Conservation (phyloP, 2,329 filamentous ascomycete genomes). For the Cytospora chrysosperma region DNA sequence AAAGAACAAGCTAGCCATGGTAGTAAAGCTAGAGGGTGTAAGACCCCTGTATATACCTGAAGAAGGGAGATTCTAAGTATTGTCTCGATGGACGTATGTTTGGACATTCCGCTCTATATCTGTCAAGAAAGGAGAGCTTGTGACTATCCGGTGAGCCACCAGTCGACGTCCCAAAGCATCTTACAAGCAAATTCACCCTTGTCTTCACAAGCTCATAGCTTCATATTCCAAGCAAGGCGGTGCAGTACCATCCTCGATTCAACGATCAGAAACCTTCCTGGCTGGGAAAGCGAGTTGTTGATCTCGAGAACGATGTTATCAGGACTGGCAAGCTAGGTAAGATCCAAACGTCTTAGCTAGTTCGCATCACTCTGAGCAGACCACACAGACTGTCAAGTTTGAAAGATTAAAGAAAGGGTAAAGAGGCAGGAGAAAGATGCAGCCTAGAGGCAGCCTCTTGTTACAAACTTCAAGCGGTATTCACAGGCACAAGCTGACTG, state of each 20-base stretch:
- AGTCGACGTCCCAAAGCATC: neutral
- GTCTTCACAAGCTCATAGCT: neutral
- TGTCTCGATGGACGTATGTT: neutral
- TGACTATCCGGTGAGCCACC: neutral
- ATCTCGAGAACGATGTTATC: neutral
- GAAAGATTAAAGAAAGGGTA: too few relatives aligned
- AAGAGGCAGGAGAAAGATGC: too few relatives aligned
- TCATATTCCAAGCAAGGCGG: neutral
- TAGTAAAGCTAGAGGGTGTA: too few relatives aligned
- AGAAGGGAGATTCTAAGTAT: too few relatives aligned
- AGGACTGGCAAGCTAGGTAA: neutral
- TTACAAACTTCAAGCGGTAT: too few relatives aligned
- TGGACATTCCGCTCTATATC: neutral
- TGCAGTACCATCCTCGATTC: neutral
- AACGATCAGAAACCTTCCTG: neutral
- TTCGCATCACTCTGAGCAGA: too few relatives aligned
- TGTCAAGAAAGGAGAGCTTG: neutral
- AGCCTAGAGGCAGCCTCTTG: too few relatives aligned
- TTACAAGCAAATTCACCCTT: neutral
- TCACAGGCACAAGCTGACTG: neutral
- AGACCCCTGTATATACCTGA: too few relatives aligned
- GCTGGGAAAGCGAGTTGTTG: neutral
- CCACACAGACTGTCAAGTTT: too few relatives aligned
- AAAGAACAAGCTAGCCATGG: too few relatives aligned
- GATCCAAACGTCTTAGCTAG: too few relatives aligned